These are phyloP conservation scores for Curvularia hawaiiensis DNA, from an alignment of 2,329 filamentous ascomycete genomes.

Conservation along the genomic window DNA sequence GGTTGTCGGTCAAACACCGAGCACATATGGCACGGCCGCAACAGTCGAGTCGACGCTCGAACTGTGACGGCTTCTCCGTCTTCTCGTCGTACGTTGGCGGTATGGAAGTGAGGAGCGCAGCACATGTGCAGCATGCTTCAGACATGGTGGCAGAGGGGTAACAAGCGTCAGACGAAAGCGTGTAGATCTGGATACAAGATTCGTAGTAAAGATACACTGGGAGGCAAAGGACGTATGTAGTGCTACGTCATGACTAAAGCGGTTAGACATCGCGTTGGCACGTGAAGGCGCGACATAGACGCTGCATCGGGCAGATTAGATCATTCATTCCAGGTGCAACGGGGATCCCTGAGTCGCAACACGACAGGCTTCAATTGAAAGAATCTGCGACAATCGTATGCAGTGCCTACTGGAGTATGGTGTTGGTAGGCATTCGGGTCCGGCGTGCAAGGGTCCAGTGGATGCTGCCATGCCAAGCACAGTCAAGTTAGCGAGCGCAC, in stretches of 20 bases:
- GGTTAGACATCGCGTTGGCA: slow-evolving; percentile 28
- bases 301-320: background rate
- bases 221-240: slow-evolving; percentile 24
- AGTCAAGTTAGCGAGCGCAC: slow-evolving; percentile 27
- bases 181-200: slow-evolving; percentile 1
- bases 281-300: slow-evolving; percentile 23
- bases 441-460: slow-evolving; percentile 11
- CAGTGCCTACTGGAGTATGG: slow-evolving; percentile 8
- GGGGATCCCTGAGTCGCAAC: background rate
- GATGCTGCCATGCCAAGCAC: slow-evolving; percentile 18
- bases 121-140: slow-evolving; percentile 73
- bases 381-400: background rate
- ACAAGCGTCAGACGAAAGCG: background rate
- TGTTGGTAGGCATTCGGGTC: background rate
- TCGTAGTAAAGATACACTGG: slow-evolving; percentile 9
- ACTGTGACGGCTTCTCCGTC: slow-evolving; percentile 65
- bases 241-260: slow-evolving; percentile 44
- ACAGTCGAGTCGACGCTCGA: slow-evolving; percentile 68
- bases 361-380: background rate
- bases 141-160: slow-evolving; percentile 22
- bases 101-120: slow-evolving; percentile 62
- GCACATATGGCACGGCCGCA: slow-evolving; percentile 75
- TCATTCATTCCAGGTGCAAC: background rate
- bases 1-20: slow-evolving; percentile 70
- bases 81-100: slow-evolving; percentile 59